These are phyloP conservation scores for Pestalotiopsis sp. DNA, from an alignment of 2,329 filamentous ascomycete species.

Conservation along the genomic window DNA sequence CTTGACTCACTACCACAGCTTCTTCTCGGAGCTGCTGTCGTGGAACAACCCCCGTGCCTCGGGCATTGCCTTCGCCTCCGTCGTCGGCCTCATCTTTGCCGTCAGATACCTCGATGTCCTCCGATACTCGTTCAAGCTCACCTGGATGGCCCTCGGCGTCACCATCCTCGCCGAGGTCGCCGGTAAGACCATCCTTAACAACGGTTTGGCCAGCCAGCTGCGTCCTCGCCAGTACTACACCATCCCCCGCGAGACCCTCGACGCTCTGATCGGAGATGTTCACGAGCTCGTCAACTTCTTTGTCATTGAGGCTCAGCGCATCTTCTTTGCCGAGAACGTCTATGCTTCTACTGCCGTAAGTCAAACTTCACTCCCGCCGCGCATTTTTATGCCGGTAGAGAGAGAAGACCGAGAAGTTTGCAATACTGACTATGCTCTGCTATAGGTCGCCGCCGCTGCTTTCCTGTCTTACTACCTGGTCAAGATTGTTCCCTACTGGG, in stretches of 20 bases:
- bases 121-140: conserved; percentile 65
- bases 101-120: conserved; percentile 66
- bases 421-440: conserved; percentile 4
- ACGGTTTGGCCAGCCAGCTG: conserved; percentile 64
- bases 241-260: conserved; percentile 61
- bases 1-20: conserved; percentile 69
- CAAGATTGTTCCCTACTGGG: conserved; percentile 72
- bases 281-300: conserved; percentile 73
- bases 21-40: conserved; percentile 68
- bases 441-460: conserved; percentile 57
- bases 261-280: conserved; percentile 61
- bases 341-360: conserved; percentile 59
- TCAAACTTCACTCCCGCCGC: conserved; percentile 16
- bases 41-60: conserved; percentile 71
- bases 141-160: conserved; percentile 61
- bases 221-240: conserved; percentile 69
- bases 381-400: conserved; percentile 10
- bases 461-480: conserved; percentile 68
- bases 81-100: conserved; percentile 61
- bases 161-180: conserved; percentile 61
- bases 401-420: not conserved
- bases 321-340: conserved; percentile 69
- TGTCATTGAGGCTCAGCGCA: conserved; percentile 67
- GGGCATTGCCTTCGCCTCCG: conserved; percentile 61
- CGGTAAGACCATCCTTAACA: conserved; percentile 62